Base-by-base conservation (phyloP, 805 yeast species). In the Geotrichum ghanense region DNA sequence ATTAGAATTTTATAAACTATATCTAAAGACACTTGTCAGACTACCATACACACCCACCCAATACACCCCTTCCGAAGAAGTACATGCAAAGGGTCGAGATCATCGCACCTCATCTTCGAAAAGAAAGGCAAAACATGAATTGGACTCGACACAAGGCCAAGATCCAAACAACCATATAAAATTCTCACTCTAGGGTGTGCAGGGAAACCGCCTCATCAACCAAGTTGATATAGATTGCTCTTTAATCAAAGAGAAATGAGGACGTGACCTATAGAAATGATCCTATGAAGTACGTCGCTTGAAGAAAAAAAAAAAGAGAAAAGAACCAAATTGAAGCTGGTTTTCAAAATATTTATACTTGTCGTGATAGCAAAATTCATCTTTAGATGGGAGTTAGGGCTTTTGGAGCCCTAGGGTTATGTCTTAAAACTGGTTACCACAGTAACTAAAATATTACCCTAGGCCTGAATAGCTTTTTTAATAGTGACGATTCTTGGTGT, bases 181-280 rank as follows among this genome's bases (percentile, higher is more conserved):
- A 53, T 67, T 68, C 87, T 84, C 90, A 82, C 89, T 83, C 92
- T 82, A 77, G 92, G 92, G 90, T 75, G 73, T 77, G 77, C 80
- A 82, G 94, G 94, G 78, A 78, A 31, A 74, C 81, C 74, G 75
- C 72, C 87, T 86, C 95, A 86, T 86, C 95, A 84, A 83, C 95
- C 95, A 87, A 85, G 95, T 84, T 86, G 95, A 95, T 85, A 82
- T 84, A 89, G 82, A 92, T 87, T 95, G 95, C 95, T 87, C 90
- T 80, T 87, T 80, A 78, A 86, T 82, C 83, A 90, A 86, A 90
- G 62, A 82, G 95, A 85, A 83, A 83, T 90, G 83, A 92, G 84
- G 95, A 83, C 94, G 95, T 85, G 79, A 79, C 83, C 96, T 87
- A 88, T 87, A 87, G 95, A 88, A 87, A 87, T 87, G 96, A 87